Percentiles rank a stretch among this genome's conserved stretches.
Conservation (phyloP, 164 flowering plant genomes). For the Cinnamomum chago region DNA sequence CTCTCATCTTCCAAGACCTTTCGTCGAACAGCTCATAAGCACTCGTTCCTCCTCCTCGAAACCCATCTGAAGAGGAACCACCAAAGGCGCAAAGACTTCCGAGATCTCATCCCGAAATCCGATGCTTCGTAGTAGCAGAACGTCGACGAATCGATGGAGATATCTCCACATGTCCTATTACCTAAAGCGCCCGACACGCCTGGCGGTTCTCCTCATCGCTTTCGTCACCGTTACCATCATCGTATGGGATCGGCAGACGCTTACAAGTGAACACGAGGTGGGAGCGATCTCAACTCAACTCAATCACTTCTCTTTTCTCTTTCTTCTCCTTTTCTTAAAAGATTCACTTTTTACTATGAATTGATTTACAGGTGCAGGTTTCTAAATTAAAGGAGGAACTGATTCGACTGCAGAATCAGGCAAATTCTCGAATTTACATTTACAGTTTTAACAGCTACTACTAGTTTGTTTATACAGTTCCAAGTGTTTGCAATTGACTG, state of each 20-base stretch:
- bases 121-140: slow-evolving; percentile 59
- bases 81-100: not conserved
- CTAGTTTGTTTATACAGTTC: not conserved
- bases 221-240: slow-evolving; percentile 55
- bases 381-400: slow-evolving; percentile 49
- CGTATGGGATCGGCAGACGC: slow-evolving; percentile 91
- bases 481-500: not conserved
- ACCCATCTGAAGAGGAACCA: not conserved
- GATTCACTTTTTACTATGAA: no score
- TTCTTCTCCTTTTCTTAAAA: no score
- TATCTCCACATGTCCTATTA: slow-evolving; percentile 68
- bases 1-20: no score
- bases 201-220: slow-evolving; percentile 63
- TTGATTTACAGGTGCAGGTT: slow-evolving; percentile 44
- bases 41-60: not conserved
- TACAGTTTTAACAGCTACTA: not conserved
- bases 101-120: not conserved
- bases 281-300: not conserved
- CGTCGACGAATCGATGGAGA: slow-evolving; percentile 42
- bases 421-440: slow-evolving; percentile 15
- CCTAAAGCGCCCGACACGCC: slow-evolving; percentile 71
- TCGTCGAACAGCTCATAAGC: not conserved
- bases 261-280: slow-evolving; percentile 81
- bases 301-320: not conserved
- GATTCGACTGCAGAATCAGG: slow-evolving; percentile 40